phyloP scores from a whole-genome alignment of 306 rosid genomes.

The Glycine tomentella region DNA sequence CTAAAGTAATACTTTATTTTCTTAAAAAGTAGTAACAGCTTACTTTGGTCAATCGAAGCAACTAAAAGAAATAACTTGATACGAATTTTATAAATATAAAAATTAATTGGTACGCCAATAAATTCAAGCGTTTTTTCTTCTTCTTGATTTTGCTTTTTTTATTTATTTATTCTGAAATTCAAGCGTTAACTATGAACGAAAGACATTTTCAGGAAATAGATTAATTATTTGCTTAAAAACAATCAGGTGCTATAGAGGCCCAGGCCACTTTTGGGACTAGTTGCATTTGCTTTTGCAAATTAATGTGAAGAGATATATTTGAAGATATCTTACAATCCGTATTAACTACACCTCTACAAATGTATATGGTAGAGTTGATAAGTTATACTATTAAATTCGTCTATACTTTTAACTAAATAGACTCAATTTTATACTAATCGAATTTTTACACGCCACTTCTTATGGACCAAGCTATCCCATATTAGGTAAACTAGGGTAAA shows the following conservation, averaged over 20 bases:
- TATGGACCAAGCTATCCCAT: background rate
- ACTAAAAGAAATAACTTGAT: conserved; percentile 12
- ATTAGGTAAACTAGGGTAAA: too few species aligned
- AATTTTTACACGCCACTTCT: background rate
- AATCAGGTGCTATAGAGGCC: background rate
- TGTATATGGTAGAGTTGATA: background rate
- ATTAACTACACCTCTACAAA: background rate
- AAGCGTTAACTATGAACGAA: background rate
- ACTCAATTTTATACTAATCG: background rate
- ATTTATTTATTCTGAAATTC: too few species aligned
- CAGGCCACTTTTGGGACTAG: background rate
- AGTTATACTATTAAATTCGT: too few species aligned
- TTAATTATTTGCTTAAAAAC: background rate
- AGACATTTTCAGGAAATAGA: background rate
- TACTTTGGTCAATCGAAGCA: too few species aligned
- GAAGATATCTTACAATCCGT: background rate
- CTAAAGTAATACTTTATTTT: too few species aligned
- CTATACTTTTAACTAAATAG: background rate
- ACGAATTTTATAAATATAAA: background rate
- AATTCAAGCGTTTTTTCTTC: too few species aligned
- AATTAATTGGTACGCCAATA: background rate
- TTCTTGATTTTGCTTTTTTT: too few species aligned
- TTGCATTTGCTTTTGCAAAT: background rate
- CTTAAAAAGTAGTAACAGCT: too few species aligned
- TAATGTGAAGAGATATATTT: background rate